Evolutionary conservation across 139 green algal species (phyloP).

Genomic region (Chlorella sp.): DNA sequence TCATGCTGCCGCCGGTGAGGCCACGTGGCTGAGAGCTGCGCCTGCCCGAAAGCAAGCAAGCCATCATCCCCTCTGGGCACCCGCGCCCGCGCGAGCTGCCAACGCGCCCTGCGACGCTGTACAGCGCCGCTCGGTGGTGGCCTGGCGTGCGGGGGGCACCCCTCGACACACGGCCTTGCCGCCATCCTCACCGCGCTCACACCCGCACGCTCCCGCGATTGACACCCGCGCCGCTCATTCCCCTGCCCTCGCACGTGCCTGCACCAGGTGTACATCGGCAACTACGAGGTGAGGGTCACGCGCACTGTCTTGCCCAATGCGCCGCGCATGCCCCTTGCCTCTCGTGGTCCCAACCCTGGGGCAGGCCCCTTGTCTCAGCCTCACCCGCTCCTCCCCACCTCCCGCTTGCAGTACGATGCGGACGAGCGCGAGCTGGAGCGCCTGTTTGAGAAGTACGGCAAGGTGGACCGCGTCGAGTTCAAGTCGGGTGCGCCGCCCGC

Average conservation of each 20-base stretch:
- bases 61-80: too few relatives aligned
- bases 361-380: too few relatives aligned
- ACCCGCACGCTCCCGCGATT: neutral
- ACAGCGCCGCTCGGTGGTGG: too few relatives aligned
- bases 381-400: too few relatives aligned
- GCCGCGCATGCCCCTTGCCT: neutral
- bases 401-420: slow-evolving; percentile 47
- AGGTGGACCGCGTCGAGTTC: slow-evolving; percentile 36
- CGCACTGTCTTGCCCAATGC: neutral
- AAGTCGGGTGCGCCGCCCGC: slow-evolving; percentile 30
- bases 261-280: slow-evolving; percentile 41
- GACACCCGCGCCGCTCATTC: neutral
- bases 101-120: too few relatives aligned
- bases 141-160: too few relatives aligned
- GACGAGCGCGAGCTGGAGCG: slow-evolving; percentile 35
- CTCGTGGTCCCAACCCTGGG: too few relatives aligned
- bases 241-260: neutral
- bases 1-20: neutral
- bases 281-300: too few relatives aligned
- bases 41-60: too few relatives aligned
- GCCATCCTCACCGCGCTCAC: neutral
- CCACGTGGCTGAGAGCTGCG: too few relatives aligned
- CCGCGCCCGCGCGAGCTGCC: too few relatives aligned
- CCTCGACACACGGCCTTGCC: neutral
- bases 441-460: slow-evolving; percentile 32